Base-by-base conservation (phyloP, 129 eudicot species). In the Scalesia atractyloides region DNA sequence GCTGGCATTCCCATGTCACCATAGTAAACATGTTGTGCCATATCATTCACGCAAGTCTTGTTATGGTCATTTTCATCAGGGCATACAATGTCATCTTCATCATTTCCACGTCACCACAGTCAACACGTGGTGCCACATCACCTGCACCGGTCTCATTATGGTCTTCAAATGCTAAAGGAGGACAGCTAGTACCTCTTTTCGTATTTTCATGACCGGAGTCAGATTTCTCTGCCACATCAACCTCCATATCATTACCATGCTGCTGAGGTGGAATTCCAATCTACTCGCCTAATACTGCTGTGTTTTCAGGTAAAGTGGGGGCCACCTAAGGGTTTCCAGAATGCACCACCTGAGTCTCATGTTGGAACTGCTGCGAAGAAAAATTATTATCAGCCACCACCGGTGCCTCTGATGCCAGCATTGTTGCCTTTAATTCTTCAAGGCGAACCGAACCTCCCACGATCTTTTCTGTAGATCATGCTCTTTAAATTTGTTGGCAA, bases 141-240 rank as follows among this genome's bases (percentile, higher is more conserved):
- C 0, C 5, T 0, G 50, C 68, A 30, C 68, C n/a, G 1, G 68
- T 46, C 39, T n/a, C 59, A 33, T 47, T 6, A 41, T 41, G 46
- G 46, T 41, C 46, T 14, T n/a, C n/a, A n/a, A 78, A 68, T 52
- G 34, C 17, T n/a, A n/a, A n/a, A 14, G 53, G 75, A 72, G 67
- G 50, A 41, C 76, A 30, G 47, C 20, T 67, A 66, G 13, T 54
- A 43, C 54, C 62, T 61, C 19, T 70, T n/a, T n/a, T n/a, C n/a
- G n/a, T n/a, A n/a, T n/a, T n/a, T n/a, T n/a, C n/a, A n/a, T n/a
- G n/a, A n/a, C n/a, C n/a, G n/a, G 59, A 46, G 54, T 61, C 62
- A 47, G 36, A 81, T 74, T 19, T 7, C 18, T 19, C 70, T 18
- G 73, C 70, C 73, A 66, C 73, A 69, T 73, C 76, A 70, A 16